A percentile compares a stretch with the other conserved stretches of the same genome.
phyloP scores from a whole-genome alignment of 352 stramenopile genomes.

The Phytophthora cactorum region DNA sequence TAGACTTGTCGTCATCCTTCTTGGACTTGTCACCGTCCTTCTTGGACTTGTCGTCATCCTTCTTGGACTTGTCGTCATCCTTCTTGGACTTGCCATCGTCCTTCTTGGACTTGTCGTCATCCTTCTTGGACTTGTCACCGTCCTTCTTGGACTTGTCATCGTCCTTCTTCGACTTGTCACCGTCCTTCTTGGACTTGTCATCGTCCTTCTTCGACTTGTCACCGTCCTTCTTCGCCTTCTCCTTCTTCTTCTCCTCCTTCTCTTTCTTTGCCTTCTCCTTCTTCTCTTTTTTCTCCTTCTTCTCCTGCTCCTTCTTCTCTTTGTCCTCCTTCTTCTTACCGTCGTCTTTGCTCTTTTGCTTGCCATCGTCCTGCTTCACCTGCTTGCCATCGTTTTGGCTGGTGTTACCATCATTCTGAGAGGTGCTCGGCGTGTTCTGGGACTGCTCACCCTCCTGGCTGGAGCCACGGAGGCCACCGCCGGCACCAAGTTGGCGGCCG shows the following conservation, averaged over 20 bases:
- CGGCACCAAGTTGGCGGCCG: conserved; percentile 5
- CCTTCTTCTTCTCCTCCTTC: conserved; percentile 4
- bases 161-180: background rate
- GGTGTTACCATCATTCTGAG: conserved; percentile 4
- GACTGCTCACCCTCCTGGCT: conserved; percentile 6
- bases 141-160: conserved; percentile 4
- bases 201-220: background rate
- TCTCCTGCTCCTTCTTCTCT: conserved; percentile 11
- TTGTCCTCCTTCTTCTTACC: conserved; percentile 5
- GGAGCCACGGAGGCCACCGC: conserved; percentile 10
- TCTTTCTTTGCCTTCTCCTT: conserved; percentile 7
- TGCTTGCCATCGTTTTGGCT: conserved; percentile 13
- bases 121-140: conserved; percentile 2
- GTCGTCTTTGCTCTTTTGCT: conserved; percentile 6
- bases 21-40: background rate
- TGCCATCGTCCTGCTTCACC: background rate
- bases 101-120: background rate
- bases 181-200: background rate
- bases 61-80: background rate
- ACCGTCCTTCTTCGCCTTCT: background rate
- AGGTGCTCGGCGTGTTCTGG: conserved; percentile 17
- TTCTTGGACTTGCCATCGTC: background rate
- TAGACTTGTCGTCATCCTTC: background rate
- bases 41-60: background rate
- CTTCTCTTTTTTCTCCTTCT: conserved; percentile 8